Percentiles rank a stretch among this genome's conserved stretches.
phyloP scores from a whole-genome alignment of 306 rosid genomes.

The Castanea mollissima region DNA sequence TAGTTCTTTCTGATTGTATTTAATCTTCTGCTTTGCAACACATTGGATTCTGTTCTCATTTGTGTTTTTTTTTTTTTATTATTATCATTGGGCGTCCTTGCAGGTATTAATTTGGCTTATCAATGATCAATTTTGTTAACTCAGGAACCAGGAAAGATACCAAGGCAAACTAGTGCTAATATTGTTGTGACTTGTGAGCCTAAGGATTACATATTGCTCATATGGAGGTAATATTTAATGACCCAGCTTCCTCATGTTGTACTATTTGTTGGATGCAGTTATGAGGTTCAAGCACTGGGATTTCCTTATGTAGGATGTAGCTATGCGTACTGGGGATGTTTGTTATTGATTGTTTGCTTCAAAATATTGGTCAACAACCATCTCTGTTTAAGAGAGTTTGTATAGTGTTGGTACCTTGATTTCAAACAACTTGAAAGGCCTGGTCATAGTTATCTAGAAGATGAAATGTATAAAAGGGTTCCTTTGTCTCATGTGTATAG shows the following conservation, averaged over 20 bases:
- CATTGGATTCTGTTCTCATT: neutral
- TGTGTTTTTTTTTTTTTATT: neutral
- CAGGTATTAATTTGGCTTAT: neutral
- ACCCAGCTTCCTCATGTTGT: no score
- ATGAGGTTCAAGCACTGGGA: no score
- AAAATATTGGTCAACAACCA: no score
- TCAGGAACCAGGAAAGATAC: neutral
- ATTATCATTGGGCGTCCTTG: neutral
- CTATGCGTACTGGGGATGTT: no score
- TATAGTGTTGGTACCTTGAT: neutral
- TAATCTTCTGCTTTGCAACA: neutral
- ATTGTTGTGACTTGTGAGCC: neutral
- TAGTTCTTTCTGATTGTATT: neutral
- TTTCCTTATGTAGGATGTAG: no score
- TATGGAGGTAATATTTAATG: neutral
- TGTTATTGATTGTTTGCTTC: no score
- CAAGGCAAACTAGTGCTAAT: neutral
- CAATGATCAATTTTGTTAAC: neutral
- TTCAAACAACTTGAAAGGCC: neutral
- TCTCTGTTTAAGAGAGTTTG: no score
- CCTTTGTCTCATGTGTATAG: neutral
- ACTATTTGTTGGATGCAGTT: no score
- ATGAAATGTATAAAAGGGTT: neutral
- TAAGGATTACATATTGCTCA: neutral
- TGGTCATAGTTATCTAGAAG: neutral